Base-by-base conservation (phyloP, 1,139 yeast genomes). In the Yamadazyma triangularis region DNA sequence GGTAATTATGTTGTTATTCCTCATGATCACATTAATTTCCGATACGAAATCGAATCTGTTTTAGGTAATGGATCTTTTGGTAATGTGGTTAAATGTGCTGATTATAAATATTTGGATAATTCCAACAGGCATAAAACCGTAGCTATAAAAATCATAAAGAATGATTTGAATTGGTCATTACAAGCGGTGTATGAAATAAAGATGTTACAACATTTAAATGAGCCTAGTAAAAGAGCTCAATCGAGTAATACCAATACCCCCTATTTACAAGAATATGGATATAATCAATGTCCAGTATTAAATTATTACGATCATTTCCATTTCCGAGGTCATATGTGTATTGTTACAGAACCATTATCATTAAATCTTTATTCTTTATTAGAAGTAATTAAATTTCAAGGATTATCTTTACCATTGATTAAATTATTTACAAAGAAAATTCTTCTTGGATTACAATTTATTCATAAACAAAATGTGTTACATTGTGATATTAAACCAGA, bases 401-500 rank as follows among this genome's bases (percentile, higher is more conserved):
- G 95, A 0, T 56, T 87, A 13, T 66, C 77, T 0, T 36, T 76
- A n/a, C 42, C 54, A 2, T 50, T 84, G 8, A 64, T 84, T 3
- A 59, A 64, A 36, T 47, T 51, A 18, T 70, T 86, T 46, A 59
- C 81, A 1, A 51, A 42, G 28, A 86, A 83, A 42, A 61, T 83
- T 8, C 53, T 84, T 12, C 53, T 61, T 13, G 91, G 86, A 0
- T 52, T 87, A 29, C 56, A 64, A n/a, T 78, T 67, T 43, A 63
- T 87, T 23, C 88, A 82, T 42, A 45, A 60, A 0, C 55, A 65
- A 28, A 75, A 77, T 23, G 74, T 88, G 10, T 88, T 73, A 48
- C 96, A 88, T 52, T 88, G 96, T 56, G 96, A 88, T 54, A 70
- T 88, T 45, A 91, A 88, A 56, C 96, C 96, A 1, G 96, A 88